Conservation (phyloP, 306 rosid species). For the Crotalaria pallida region DNA sequence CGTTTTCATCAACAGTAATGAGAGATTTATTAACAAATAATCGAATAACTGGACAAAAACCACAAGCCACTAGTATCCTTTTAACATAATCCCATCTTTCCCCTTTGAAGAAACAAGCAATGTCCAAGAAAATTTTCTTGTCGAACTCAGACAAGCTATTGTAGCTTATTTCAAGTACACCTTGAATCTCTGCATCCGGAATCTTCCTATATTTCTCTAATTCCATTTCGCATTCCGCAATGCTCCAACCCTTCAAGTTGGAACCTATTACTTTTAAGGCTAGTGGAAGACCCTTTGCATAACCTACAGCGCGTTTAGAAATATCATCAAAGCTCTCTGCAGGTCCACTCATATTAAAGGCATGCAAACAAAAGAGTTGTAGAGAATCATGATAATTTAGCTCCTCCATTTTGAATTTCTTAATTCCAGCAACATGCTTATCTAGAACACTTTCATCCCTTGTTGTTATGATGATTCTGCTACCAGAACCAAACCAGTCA, state of each 20-base stretch:
- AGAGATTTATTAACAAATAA: neutral
- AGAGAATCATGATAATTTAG: neutral
- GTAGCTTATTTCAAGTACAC: slow-evolving; percentile 11
- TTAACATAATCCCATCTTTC: neutral
- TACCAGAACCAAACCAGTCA: slow-evolving; percentile 19
- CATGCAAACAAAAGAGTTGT: neutral
- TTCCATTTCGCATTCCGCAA: neutral
- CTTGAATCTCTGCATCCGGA: neutral
- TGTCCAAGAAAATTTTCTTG: slow-evolving; percentile 7
- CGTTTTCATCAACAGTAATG: neutral
- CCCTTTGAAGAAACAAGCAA: slow-evolving; percentile 21
- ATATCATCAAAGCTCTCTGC: neutral
- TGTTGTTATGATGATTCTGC: slow-evolving; percentile 22
- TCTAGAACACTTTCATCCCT: neutral
- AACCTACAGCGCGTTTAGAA: neutral
- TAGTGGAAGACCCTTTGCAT: slow-evolving; percentile 23
- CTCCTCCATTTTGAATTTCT: neutral
- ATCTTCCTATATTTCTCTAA: neutral
- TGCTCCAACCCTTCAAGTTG: neutral
- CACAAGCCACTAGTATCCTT: neutral
- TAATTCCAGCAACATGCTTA: neutral
- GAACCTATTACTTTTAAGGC: no score
- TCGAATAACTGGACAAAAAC: neutral
- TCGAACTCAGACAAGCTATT: neutral
- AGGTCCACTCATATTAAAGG: neutral